phyloP scores from a whole-genome alignment of 192 early-diverging fungal genomes.

The Mortierella antarctica region DNA sequence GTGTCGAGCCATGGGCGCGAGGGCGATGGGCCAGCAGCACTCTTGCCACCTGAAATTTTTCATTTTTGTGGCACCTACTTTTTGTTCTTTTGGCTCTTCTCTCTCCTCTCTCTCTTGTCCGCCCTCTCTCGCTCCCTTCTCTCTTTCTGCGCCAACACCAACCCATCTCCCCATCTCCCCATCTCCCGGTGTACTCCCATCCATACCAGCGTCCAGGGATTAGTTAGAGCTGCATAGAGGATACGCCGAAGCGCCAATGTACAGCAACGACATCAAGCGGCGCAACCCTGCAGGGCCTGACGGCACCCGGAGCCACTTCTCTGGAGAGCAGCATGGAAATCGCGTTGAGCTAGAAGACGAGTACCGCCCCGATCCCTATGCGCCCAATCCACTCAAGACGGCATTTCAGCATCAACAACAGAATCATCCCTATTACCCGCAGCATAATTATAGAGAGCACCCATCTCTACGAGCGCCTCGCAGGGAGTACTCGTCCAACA shows the following conservation, averaged over 20 bases:
- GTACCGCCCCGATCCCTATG: conserved; percentile 23
- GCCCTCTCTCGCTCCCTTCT: conserved; percentile 4
- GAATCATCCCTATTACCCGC: neutral
- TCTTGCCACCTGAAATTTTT: too few species aligned
- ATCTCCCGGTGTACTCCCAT: conserved; percentile 5
- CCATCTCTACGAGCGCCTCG: conserved; percentile 18
- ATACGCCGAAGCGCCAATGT: conserved; percentile 12
- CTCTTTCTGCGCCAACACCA: neutral
- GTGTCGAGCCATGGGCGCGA: too few species aligned
- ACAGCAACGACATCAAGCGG: conserved; percentile 46
- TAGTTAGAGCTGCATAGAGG: too few species aligned
- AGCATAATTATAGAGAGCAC: conserved; percentile 25
- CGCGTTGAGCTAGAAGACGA: conserved; percentile 7
- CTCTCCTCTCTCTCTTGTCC: neutral
- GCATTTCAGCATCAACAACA: conserved; percentile 44
- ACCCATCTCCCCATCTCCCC: neutral
- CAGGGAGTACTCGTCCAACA: conserved; percentile 59
- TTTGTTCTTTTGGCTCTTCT: too few species aligned
- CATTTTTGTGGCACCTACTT: too few species aligned
- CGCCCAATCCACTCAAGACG: conserved; percentile 40
- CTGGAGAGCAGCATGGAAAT: neutral
- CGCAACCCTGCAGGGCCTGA: conserved; percentile 23
- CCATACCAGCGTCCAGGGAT: neutral
- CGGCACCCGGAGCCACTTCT: neutral
- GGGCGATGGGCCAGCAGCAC: too few species aligned